These are phyloP conservation scores for Hypericum androsaemum DNA, from an alignment of 345 rosid genomes.

Conservation along the genomic window DNA sequence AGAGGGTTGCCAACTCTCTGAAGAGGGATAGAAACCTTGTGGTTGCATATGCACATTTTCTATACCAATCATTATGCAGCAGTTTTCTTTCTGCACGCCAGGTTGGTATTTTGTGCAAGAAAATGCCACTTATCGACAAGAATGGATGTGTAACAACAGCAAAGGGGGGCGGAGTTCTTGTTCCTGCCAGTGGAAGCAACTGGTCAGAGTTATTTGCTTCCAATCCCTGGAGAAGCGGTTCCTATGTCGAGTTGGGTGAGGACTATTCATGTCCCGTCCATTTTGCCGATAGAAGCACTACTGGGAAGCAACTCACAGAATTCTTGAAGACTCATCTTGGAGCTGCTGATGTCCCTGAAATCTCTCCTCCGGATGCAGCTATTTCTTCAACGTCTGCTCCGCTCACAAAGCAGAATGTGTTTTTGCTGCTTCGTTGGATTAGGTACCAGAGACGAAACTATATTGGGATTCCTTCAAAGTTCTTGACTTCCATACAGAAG, in stretches of 20 bases:
- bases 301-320: constrained; percentile 20
- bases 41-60: constrained; percentile 35
- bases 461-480: too few relatives aligned
- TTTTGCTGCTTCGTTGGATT: constrained; percentile 56
- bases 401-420: constrained; percentile 40
- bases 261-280: constrained; percentile 28
- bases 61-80: too few relatives aligned
- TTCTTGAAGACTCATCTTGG: constrained; percentile 27
- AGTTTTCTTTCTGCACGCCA: too few relatives aligned
- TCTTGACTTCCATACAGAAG: too few relatives aligned
- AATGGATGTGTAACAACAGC: constrained; percentile 14
- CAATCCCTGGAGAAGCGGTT: constrained; percentile 40
- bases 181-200: constrained; percentile 55
- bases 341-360: constrained; percentile 42
- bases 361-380: constrained; percentile 45
- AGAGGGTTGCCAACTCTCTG: constrained; percentile 15
- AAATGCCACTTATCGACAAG: too few relatives aligned
- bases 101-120: too few relatives aligned
- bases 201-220: constrained; percentile 47
- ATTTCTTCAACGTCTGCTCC: constrained; percentile 40
- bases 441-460: constrained; percentile 3
- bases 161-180: constrained; percentile 37
- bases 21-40: constrained; percentile 23
- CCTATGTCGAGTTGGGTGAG: constrained; percentile 41
- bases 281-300: constrained; percentile 33